phyloP scores from a whole-genome alignment of 2,329 filamentous ascomycete species.

The Hymenoscyphus occultus region DNA sequence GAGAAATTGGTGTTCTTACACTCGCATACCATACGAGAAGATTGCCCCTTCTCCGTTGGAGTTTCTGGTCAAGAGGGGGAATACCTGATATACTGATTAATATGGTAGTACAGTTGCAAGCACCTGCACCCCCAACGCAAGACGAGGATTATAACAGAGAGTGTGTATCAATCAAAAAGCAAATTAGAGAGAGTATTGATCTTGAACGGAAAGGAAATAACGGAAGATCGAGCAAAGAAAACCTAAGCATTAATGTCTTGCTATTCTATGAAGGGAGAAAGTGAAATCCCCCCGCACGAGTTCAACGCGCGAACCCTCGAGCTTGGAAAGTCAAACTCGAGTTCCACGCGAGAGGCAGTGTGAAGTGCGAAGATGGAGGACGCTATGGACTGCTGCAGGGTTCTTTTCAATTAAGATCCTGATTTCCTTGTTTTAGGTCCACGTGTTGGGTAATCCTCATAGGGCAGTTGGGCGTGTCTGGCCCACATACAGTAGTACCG shows the following conservation, averaged over 20 bases:
- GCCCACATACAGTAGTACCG: neutral
- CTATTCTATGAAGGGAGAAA: neutral
- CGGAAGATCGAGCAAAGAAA: neutral
- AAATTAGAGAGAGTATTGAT: neutral
- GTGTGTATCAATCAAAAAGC: neutral
- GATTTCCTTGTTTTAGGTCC: neutral
- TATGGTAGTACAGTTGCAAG: neutral
- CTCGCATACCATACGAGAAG: constrained; percentile 38
- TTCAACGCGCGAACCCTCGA: neutral
- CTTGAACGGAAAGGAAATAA: neutral
- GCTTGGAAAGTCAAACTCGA: neutral
- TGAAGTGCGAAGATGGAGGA: neutral
- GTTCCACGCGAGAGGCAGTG: neutral
- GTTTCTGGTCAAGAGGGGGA: constrained; percentile 39
- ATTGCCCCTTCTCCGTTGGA: constrained; percentile 40
- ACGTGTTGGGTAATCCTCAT: neutral
- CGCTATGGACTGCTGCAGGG: neutral
- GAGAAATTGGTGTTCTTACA: constrained; percentile 35
- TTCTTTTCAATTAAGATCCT: neutral
- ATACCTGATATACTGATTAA: constrained; percentile 17
- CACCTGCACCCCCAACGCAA: neutral
- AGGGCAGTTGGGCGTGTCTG: neutral
- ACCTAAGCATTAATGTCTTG: neutral
- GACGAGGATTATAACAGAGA: neutral
- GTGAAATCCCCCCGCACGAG: too few relatives aligned